Evolutionary conservation across 2,329 filamentous ascomycete species (phyloP), one percentile per base, ranked within the genome.

Genomic region (Chaetomiaceae sp.): DNA sequence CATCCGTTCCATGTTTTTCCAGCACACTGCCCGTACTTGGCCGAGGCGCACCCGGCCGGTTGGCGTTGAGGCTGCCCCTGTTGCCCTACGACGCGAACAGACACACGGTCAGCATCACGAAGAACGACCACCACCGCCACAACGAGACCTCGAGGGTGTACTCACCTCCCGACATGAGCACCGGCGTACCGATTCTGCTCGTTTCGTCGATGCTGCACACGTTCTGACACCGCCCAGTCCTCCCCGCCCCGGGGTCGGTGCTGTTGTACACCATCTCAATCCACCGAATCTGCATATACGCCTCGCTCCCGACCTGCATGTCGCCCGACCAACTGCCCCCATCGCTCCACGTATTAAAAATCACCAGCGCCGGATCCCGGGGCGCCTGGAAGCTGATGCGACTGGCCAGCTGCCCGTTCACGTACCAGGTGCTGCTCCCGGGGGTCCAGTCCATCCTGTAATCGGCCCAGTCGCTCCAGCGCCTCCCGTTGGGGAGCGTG

Each of bases 331-430:
- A 80, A 33, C 66, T 66, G 5, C 76, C 76, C 25, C 76, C 76
- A 57, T 79, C 74, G 51, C 73, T 73, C 77, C 77, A 80, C 63
- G 74, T 70, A 61, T 80, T 79, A 62, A 79, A 70, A 36, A 77
- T 71, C 33, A 79, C 64, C 36, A 66, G 71, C 30, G 70, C 71
- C n/a, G 71, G 66, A 53, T 74, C 71, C 11, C 69, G 67, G 1
- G 77, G 77, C 13, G 77, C 74, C 40, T 75, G 73, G 62, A 77
- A 77, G 11, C 66, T 69, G 54, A 77, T 78, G 2, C 66, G 67
- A 1, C 72, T 69, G 29, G 73, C 69, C 56, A 74, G 64, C 51
- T 70, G 62, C 4, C 71, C 71, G 62, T 80, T 71, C 32, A 79
- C 65, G 57, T 71, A 79, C 76, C 77, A 80, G 42, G 68, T 73